Conservation (phyloP, 2,329 filamentous ascomycete genomes). For the Arthrobotrys musiformis region DNA sequence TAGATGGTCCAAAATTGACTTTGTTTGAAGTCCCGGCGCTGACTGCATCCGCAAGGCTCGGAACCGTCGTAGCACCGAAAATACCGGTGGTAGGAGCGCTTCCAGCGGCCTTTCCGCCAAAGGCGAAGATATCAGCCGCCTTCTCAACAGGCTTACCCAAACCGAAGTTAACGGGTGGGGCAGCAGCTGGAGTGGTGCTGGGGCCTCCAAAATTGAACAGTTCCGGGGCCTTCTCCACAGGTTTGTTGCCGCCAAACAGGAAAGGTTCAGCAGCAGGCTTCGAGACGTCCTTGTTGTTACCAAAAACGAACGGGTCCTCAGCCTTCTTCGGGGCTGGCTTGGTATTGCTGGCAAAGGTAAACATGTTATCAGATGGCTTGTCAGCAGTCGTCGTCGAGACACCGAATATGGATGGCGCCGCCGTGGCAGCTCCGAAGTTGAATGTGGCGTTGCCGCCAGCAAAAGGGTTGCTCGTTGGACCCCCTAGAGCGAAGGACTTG, state of each 20-base stretch:
- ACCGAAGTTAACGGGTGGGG: slow-evolving; percentile 30
- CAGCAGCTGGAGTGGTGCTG: slow-evolving; percentile 19
- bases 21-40: slow-evolving; percentile 22
- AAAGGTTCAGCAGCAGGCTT: slow-evolving; percentile 5
- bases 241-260: slow-evolving; percentile 15
- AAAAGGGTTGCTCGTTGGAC: slow-evolving; percentile 2
- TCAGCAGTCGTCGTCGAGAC: background rate
- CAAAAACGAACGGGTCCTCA: slow-evolving; percentile 29
- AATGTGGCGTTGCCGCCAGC: slow-evolving; percentile 1
- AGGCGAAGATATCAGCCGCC: background rate
- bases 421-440: slow-evolving; percentile 31
- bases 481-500: slow-evolving; percentile 34
- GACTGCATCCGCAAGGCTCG: background rate
- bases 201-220: slow-evolving; percentile 18
- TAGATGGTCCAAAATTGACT: slow-evolving; percentile 28
- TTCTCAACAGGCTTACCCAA: background rate
- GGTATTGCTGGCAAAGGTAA: slow-evolving; percentile 6
- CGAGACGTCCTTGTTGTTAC: slow-evolving; percentile 23
- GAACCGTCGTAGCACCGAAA: slow-evolving; percentile 8
- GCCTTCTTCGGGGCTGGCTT: slow-evolving; percentile 22
- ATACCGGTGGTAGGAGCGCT: slow-evolving; percentile 21
- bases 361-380: slow-evolving; percentile 17
- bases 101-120: slow-evolving; percentile 1
- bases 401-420: slow-evolving; percentile 30
- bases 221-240: background rate